A percentile compares a stretch with the other conserved stretches of the same genome.
Evolutionary conservation across 2,329 filamentous ascomycete genomes (phyloP).

Genomic region (Sarocladiaceae sp.): DNA sequence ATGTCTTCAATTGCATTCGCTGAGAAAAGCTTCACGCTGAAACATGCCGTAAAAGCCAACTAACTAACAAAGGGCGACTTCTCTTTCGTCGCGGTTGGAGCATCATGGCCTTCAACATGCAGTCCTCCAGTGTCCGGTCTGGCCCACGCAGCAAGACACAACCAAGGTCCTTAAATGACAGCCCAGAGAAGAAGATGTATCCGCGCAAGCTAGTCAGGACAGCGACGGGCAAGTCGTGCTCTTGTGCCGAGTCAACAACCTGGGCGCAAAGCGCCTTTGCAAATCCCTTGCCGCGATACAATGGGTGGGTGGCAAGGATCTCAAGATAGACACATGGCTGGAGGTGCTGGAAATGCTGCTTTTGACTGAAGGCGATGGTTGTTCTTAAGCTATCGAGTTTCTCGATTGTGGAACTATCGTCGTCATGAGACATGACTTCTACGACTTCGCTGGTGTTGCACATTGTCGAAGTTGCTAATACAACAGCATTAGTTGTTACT

Average conservation of each 20-base stretch:
- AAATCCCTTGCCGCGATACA: neutral
- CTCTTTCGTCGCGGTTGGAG: neutral
- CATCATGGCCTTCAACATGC: neutral
- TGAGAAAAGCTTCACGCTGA: no score
- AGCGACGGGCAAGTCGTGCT: neutral
- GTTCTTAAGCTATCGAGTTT: neutral
- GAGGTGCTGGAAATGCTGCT: neutral
- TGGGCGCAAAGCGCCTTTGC: neutral
- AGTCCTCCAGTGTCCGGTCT: neutral
- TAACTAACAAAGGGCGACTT: neutral
- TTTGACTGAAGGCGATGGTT: neutral
- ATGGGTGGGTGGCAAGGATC: neutral
- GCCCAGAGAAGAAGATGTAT: constrained; percentile 3
- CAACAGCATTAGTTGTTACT: neutral
- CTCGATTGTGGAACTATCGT: neutral
- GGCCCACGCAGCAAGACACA: neutral
- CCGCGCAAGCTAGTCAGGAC: neutral
- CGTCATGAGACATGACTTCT: neutral
- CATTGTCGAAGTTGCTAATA: neutral
- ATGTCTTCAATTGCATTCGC: no score
- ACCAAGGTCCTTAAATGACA: neutral
- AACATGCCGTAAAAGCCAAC: neutral
- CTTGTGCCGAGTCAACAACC: neutral
- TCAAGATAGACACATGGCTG: neutral
- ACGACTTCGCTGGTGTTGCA: neutral